These are phyloP conservation scores for Melianthus villosus DNA, from an alignment of 441 rosid species.

Conservation along the genomic window DNA sequence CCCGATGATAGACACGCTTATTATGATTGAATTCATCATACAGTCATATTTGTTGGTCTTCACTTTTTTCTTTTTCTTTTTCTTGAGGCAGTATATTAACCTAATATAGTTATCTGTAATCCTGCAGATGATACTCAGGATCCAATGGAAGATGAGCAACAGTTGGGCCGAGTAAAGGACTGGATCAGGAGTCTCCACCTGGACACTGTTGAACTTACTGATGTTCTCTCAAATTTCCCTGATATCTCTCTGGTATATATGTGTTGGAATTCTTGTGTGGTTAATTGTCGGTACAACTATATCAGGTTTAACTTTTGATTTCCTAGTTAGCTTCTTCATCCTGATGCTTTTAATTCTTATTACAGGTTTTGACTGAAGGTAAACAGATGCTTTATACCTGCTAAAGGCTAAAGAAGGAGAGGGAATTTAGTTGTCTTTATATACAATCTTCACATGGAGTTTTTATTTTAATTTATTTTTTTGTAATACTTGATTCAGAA, in stretches of 20 bases:
- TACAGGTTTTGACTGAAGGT: constrained; percentile 77
- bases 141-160: constrained; percentile 64
- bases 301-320: no score
- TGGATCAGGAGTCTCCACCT: constrained; percentile 49
- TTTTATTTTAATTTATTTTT: constrained; percentile 5
- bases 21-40: no score
- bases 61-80: not conserved
- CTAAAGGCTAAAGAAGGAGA: constrained; percentile 8
- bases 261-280: no score
- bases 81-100: not conserved
- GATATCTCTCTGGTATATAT: constrained; percentile 51
- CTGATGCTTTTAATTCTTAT: constrained; percentile 3
- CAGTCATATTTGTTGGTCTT: not conserved
- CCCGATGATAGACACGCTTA: no score
- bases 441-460: no score
- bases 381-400: constrained; percentile 10
- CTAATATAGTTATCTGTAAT: constrained; percentile 1
- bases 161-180: constrained; percentile 57
- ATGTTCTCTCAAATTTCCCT: constrained; percentile 61
- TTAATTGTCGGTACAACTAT: no score
- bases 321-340: no score
- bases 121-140: constrained; percentile 67
- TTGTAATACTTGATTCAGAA: constrained; percentile 34
- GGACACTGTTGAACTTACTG: constrained; percentile 43
- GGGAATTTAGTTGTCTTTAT: constrained; percentile 6